These are phyloP conservation scores for Fraxinus quadrangulata DNA, from an alignment of 257 asterid genomes.

Conservation along the genomic window DNA sequence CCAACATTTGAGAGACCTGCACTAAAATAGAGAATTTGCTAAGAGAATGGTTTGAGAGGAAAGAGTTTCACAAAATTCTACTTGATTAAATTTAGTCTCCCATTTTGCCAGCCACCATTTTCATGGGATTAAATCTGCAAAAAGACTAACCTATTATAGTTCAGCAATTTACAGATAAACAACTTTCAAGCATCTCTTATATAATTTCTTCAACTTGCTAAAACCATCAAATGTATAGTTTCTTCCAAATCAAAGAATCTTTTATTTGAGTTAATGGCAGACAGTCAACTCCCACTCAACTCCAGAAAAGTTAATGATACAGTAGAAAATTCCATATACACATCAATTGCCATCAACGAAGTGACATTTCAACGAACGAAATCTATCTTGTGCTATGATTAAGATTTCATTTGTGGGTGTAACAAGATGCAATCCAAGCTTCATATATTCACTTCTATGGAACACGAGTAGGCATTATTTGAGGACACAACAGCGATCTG, in stretches of 20 bases:
- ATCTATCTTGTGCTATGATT: conserved; percentile 15
- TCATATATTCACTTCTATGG: conserved; percentile 20
- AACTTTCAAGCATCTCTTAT: neutral
- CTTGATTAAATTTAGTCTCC: neutral
- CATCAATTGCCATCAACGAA: conserved; percentile 16
- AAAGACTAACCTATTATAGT: neutral
- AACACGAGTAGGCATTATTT: conserved; percentile 26
- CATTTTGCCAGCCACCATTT: neutral
- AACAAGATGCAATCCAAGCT: conserved; percentile 20
- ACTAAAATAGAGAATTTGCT: neutral
- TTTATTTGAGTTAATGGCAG: conserved; percentile 19
- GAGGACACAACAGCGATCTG: conserved; percentile 26
- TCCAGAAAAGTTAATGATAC: conserved; percentile 15
- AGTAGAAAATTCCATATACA: conserved; percentile 31
- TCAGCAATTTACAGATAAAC: neutral
- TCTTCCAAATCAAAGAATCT: conserved; percentile 17
- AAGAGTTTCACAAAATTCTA: neutral
- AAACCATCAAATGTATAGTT: neutral
- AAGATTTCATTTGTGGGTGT: conserved; percentile 14
- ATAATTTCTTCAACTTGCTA: neutral
- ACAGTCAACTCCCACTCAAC: conserved; percentile 19
- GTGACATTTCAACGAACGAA: conserved; percentile 21
- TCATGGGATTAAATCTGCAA: neutral
- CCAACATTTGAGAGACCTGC: neutral
- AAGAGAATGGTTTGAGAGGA: neutral